Conservation (phyloP, 192 early-diverging fungal genomes). For the Backusella westeae region DNA sequence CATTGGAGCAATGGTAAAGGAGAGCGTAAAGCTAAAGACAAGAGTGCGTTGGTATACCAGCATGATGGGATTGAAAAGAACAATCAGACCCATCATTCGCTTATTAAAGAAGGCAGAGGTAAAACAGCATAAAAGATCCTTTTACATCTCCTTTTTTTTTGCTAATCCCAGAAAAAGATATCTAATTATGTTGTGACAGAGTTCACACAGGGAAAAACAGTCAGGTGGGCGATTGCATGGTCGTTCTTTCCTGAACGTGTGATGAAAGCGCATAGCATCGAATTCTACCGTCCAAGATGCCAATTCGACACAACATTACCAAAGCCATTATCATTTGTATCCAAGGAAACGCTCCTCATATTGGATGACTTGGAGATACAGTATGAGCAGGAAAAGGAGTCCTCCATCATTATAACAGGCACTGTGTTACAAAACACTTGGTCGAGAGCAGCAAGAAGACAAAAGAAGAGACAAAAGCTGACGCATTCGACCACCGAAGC, state of each 20-base stretch:
- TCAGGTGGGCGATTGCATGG: conserved; percentile 57
- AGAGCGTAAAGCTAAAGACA: conserved; percentile 49
- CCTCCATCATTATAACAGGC: neutral
- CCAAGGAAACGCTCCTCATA: neutral
- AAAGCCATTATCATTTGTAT: neutral
- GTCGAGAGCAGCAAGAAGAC: conserved; percentile 33
- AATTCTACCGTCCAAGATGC: conserved; percentile 18
- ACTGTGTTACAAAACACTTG: conserved; percentile 22
- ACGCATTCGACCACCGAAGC: neutral
- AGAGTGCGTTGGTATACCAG: conserved; percentile 80
- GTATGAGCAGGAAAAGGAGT: neutral
- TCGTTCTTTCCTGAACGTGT: conserved; percentile 45
- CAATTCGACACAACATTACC: conserved; percentile 11
- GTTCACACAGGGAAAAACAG: conserved; percentile 54
- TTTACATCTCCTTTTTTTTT: neutral
- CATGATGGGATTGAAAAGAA: conserved; percentile 66
- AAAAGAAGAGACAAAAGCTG: conserved; percentile 7
- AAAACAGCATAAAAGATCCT: neutral
- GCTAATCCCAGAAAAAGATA: conserved; percentile 32
- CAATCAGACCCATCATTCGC: conserved; percentile 40
- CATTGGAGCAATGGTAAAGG: conserved; percentile 61
- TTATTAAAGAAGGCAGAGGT: conserved; percentile 47
- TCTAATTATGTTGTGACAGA: conserved; percentile 52
- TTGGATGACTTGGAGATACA: conserved; percentile 7
- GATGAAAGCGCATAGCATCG: conserved; percentile 8